Percentiles rank a stretch among this genome's conserved stretches.
Evolutionary conservation across 1,139 yeast species (phyloP).

Genomic region (Sporopachydermia cereana): DNA sequence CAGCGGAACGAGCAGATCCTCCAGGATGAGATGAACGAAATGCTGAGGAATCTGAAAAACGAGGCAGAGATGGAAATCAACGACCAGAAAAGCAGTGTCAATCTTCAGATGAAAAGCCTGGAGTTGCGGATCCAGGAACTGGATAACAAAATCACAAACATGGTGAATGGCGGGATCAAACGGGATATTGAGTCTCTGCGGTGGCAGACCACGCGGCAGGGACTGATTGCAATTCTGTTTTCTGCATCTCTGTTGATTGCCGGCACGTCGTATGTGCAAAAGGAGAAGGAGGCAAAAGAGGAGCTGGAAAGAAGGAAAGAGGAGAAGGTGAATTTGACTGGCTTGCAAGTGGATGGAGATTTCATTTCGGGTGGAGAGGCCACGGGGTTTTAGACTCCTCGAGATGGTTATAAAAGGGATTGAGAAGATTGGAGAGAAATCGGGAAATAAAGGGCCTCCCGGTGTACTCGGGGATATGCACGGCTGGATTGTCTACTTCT

Average conservation of each 20-base stretch:
- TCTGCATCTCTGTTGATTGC: constrained; percentile 13
- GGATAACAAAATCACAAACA: constrained; percentile 76
- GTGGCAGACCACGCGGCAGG: constrained; percentile 91
- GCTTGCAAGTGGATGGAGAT: constrained; percentile 4
- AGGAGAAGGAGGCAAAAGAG: constrained; percentile 21
- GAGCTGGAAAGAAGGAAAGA: constrained; percentile 17
- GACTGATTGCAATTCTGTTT: constrained; percentile 47
- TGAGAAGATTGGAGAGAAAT: neutral
- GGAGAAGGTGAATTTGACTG: constrained; percentile 12
- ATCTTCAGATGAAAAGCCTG: constrained; percentile 59
- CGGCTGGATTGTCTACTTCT: no score
- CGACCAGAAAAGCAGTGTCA: constrained; percentile 79
- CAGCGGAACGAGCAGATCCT: constrained; percentile 62
- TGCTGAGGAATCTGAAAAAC: constrained; percentile 52
- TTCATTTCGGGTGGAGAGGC: constrained; percentile 4
- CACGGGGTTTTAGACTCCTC: neutral
- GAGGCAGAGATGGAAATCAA: constrained; percentile 77
- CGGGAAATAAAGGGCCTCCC: neutral
- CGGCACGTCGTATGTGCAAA: constrained; percentile 15
- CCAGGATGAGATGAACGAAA: constrained; percentile 69
- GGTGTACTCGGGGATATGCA: no score
- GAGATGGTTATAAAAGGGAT: neutral
- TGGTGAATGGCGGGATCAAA: constrained; percentile 68
- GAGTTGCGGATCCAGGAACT: constrained; percentile 72
- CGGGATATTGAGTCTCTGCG: constrained; percentile 80